phyloP scores from a whole-genome alignment of 257 asterid genomes.

The Nicotiana undulata region DNA sequence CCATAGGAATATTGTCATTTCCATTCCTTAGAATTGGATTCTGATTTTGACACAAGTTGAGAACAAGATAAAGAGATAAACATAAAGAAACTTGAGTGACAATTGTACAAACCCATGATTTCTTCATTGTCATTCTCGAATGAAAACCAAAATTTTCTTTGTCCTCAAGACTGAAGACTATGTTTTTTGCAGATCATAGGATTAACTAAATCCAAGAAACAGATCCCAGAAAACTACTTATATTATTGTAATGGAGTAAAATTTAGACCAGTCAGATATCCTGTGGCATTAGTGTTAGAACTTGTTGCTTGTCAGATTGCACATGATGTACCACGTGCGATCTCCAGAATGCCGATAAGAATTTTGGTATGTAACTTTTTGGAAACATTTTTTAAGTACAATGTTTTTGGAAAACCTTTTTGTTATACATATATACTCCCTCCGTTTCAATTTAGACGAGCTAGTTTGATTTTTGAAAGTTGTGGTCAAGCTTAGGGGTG shows the following conservation, averaged over 20 bases:
- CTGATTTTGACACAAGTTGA: slow-evolving; percentile 38
- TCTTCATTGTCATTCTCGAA: slow-evolving; percentile 25
- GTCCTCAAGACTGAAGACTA: not conserved
- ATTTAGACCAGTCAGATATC: not conserved
- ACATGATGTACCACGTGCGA: not conserved
- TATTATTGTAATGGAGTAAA: not conserved
- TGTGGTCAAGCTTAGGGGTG: too few species aligned
- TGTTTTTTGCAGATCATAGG: not conserved
- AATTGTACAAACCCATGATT: slow-evolving; percentile 57
- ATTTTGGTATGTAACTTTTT: not conserved
- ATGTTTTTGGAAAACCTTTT: too few species aligned
- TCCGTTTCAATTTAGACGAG: too few species aligned
- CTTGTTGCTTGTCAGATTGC: not conserved
- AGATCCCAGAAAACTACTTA: not conserved
- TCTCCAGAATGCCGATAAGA: not conserved
- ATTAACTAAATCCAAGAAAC: not conserved
- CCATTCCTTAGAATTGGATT: slow-evolving; percentile 8
- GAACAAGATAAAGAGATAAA: slow-evolving; percentile 31
- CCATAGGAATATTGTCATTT: slow-evolving; percentile 13
- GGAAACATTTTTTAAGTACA: too few species aligned
- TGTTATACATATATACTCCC: too few species aligned
- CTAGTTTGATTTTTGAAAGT: too few species aligned
- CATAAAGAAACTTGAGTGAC: slow-evolving; percentile 50
- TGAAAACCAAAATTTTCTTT: not conserved
- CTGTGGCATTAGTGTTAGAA: not conserved